Evolutionary conservation across 2,329 filamentous ascomycete genomes (phyloP), one percentile per base, ranked within the genome.

Genomic region (Xylariaceae sp.): DNA sequence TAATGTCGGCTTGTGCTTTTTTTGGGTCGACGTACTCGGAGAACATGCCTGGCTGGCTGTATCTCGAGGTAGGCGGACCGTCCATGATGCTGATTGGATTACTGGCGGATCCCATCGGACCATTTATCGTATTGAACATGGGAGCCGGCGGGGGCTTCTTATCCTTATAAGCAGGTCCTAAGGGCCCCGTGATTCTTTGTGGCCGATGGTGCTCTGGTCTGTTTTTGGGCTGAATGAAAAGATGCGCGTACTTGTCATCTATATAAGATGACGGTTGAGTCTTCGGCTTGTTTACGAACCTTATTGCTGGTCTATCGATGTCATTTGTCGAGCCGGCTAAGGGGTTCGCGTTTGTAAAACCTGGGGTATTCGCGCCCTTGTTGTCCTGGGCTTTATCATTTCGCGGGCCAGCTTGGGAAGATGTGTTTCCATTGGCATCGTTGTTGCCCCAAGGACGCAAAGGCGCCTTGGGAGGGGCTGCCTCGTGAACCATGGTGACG

Each of bases 1-100:
- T 93, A 49, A 93, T 73, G 51, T 91, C 87, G 35, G 83, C 82
- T 38, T 78, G 80, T 9, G 87, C 86, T 60, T 87, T 84, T 43
- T 71, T 70, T 0, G 84, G 79, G 50, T 90, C 85, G 4, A 85
- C 80, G 51, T 86, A 89, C 47, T 79, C 71, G 2, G 71, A 66
- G 41, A 71, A 67, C n/a, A 74, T 68, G n/a, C 59, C 64, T 22
- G 63, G 57, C 42, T 65, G 60, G 19, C 51, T 62, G 39, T 68
- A 69, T 6, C 49, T 56, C 2, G 60, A 54, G 45, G 54, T 43
- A 28, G 55, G 46, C 22, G 39, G 38, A 16, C 38, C 42, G 34
- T 62, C 59, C 4, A 44, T 18, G 17, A 62, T 44, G 3, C 53
- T 44, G 28, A 62, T 59, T 9, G 60, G 60, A 38, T 63, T 63